phyloP scores from a whole-genome alignment of 2,329 filamentous ascomycete species.

The Chrysoporthe austroafricana region DNA sequence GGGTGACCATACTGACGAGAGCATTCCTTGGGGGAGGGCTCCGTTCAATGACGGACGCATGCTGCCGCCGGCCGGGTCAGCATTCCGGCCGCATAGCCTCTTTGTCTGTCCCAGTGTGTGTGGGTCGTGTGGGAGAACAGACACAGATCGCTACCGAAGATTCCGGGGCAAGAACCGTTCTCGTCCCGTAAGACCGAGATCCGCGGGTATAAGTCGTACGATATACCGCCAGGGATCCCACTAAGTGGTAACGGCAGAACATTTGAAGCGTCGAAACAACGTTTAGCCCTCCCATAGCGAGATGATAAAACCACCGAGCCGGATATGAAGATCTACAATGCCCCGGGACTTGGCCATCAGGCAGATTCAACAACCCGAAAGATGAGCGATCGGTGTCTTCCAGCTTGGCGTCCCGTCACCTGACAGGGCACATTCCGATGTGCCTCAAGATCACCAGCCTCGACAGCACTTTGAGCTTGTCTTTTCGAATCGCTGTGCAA shows the following conservation, averaged over 20 bases:
- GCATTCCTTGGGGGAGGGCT: neutral
- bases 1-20: neutral
- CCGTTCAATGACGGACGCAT: constrained; percentile 8
- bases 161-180: constrained; percentile 9
- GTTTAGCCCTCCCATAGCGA: constrained; percentile 4
- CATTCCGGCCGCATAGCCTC: neutral
- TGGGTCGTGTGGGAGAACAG: constrained; percentile 4
- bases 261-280: neutral
- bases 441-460: neutral
- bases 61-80: neutral
- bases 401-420: neutral
- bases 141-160: constrained; percentile 8
- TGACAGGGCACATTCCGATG: neutral
- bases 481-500: too few relatives aligned
- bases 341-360: neutral
- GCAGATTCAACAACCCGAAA: neutral
- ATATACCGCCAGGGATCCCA: neutral
- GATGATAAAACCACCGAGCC: constrained; percentile 1
- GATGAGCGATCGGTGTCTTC: neutral
- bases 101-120: neutral
- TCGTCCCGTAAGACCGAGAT: constrained; percentile 1
- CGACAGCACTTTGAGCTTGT: too few relatives aligned
- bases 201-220: constrained; percentile 4
- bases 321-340: neutral
- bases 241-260: neutral